phyloP scores from a whole-genome alignment of 768 basidiomycete species.

The Psilocybe cubensis region DNA sequence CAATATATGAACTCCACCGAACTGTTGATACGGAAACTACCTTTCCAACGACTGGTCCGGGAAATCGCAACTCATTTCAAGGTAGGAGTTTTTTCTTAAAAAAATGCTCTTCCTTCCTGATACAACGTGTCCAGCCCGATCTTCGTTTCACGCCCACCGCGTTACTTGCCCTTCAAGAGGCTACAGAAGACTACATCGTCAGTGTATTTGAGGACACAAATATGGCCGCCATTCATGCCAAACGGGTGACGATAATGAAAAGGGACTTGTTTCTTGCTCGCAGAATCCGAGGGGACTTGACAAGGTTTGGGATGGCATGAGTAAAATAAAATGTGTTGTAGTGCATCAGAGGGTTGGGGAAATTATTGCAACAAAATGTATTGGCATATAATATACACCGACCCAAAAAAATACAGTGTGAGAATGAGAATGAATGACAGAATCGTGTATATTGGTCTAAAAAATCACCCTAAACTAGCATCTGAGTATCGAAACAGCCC shows the following conservation, averaged over 20 bases:
- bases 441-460: conserved; percentile 1
- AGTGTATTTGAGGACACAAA: conserved; percentile 15
- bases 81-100: not conserved
- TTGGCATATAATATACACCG: not conserved
- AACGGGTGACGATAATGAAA: conserved; percentile 13
- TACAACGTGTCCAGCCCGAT: conserved; percentile 36
- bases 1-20: conserved; percentile 17
- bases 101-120: not conserved
- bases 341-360: no score
- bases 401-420: not conserved
- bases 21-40: conserved; percentile 15
- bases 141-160: conserved; percentile 83
- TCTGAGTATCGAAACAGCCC: not conserved
- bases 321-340: no score
- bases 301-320: no score
- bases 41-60: conserved; percentile 21
- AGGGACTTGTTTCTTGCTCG: conserved; percentile 13
- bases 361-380: no score
- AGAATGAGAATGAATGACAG: not conserved
- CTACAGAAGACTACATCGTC: conserved; percentile 16
- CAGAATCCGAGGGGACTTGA: conserved; percentile 8
- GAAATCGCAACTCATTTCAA: conserved; percentile 19
- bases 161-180: conserved; percentile 41
- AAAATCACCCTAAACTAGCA: not conserved
- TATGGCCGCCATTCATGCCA: conserved; percentile 16